These are phyloP conservation scores for Glarea lozoyensis DNA, from an alignment of 495 filamentous ascomycete species.

Conservation along the genomic window DNA sequence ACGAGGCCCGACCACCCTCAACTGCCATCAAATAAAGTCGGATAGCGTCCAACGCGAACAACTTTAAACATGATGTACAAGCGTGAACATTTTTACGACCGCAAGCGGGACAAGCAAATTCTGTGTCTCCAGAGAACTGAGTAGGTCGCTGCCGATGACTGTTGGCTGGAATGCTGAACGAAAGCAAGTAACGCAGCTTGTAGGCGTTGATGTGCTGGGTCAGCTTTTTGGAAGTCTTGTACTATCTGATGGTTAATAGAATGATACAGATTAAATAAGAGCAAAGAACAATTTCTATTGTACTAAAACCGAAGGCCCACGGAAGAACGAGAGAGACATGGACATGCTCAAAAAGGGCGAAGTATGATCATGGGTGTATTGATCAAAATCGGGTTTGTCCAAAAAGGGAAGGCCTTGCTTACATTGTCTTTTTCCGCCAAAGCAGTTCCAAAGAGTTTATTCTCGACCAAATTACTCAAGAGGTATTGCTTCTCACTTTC, in stretches of 20 bases:
- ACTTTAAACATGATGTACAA: conserved; percentile 9
- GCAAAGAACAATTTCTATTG: conserved; percentile 9
- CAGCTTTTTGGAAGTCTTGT: conserved; percentile 10
- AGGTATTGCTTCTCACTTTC: conserved; percentile 8
- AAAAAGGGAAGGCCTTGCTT: background rate
- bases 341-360: no score
- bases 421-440: no score
- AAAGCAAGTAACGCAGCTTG: conserved; percentile 17
- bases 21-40: conserved; percentile 11
- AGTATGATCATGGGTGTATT: background rate
- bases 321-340: no score
- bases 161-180: conserved; percentile 11
- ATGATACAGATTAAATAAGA: no score
- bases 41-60: conserved; percentile 2
- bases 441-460: conserved; percentile 5
- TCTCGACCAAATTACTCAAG: conserved; percentile 1
- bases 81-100: background rate
- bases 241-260: background rate
- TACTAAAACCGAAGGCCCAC: no score
- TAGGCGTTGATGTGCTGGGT: conserved; percentile 12
- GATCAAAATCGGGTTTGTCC: background rate
- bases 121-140: no score
- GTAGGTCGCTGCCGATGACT: conserved; percentile 3
- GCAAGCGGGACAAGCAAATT: conserved; percentile 3
- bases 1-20: conserved; percentile 11